Percentiles rank a stretch among this genome's conserved stretches.
phyloP scores from a whole-genome alignment of 2,329 filamentous ascomycete genomes.

The Rutstroemia sp. region DNA sequence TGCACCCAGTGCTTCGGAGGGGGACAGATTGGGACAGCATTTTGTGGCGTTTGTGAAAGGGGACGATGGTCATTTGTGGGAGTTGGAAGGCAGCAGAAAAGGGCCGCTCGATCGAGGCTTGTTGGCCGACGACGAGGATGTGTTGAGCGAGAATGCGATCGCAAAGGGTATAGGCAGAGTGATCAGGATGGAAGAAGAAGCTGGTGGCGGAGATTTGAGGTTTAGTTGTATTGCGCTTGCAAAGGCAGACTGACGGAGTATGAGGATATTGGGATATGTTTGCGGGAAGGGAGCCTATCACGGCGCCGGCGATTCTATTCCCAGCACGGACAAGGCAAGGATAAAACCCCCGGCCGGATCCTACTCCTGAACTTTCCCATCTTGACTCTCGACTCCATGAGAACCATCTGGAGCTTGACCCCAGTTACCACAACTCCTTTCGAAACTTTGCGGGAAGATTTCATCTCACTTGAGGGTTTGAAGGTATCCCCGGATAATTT shows the following conservation, averaged over 20 bases:
- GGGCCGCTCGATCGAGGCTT: conserved; percentile 54
- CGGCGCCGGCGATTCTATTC: background rate
- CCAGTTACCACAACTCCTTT: background rate
- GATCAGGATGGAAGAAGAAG: conserved; percentile 18
- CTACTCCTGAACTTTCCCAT: background rate
- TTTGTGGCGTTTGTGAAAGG: conserved; percentile 90
- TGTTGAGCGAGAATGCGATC: conserved; percentile 68
- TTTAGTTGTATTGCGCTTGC: conserved; percentile 27
- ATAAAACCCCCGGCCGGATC: background rate
- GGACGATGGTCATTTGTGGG: conserved; percentile 62
- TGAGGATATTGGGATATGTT: background rate
- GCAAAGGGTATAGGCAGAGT: conserved; percentile 48
- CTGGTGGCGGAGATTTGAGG: conserved; percentile 22
- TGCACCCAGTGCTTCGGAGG: conserved; percentile 60
- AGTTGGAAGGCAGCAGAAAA: conserved; percentile 61
- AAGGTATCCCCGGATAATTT: background rate
- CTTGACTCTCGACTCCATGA: background rate
- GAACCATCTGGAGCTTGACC: background rate
- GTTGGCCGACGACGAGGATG: conserved; percentile 56
- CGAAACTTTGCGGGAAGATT: background rate
- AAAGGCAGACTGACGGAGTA: background rate
- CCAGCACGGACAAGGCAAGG: background rate
- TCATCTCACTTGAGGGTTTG: conserved; percentile 1
- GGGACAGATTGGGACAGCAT: conserved; percentile 81
- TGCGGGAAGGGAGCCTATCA: background rate